Evolutionary conservation across 768 basidiomycete genomes (phyloP), one percentile per base, ranked within the genome.

Genomic region (Hygrophorus pudorinus): DNA sequence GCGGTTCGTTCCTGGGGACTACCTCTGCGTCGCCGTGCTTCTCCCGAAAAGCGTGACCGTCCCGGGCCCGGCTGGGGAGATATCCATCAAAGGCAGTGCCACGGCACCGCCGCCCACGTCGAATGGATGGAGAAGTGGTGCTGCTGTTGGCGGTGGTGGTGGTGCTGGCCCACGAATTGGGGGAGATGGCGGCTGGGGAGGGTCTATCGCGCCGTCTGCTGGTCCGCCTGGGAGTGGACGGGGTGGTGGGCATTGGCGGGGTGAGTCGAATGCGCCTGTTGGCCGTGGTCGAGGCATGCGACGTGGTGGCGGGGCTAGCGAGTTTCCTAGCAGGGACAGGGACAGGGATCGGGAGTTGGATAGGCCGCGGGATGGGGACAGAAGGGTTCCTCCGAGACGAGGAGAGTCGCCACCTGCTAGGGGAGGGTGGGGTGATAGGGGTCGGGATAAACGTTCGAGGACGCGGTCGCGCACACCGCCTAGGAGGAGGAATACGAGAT

Each of bases 1-100:
- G 20, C 70, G 83, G 30, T 85, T 90, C 53, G 71, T 86, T 0
- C 85, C 86, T 0, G 87, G 87, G 13, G 87, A 90, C 55, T 87
- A 78, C 53, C 72, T 90, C 31, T 74, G 78, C 51, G 68, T 89
- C 38, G 71, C 82, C n/a, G 78, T 90, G 18, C 58, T 82, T 21
- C 70, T 89, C 33, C 87, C 87, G 11, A 86, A 85, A 63, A 75
- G 75, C 48, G 68, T 69, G 29, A 69, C 65, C 4, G 59, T 69
- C 13, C 71, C 74, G 2, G 45, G 38, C 16, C 38, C 45, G 1
- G 12, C 45, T 2, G 67, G 61, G 5, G 83, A 83, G 46, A 55
- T 71, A 11, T 55, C 68, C 12, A 71, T 74, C 61, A 80, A 78
- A 57, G 74, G 76, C 17, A 60, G 66, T 41, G 64, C 61, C 7